These are phyloP conservation scores for Ophiostoma sp. DNA, from an alignment of 2,329 filamentous ascomycete genomes.

Conservation along the genomic window DNA sequence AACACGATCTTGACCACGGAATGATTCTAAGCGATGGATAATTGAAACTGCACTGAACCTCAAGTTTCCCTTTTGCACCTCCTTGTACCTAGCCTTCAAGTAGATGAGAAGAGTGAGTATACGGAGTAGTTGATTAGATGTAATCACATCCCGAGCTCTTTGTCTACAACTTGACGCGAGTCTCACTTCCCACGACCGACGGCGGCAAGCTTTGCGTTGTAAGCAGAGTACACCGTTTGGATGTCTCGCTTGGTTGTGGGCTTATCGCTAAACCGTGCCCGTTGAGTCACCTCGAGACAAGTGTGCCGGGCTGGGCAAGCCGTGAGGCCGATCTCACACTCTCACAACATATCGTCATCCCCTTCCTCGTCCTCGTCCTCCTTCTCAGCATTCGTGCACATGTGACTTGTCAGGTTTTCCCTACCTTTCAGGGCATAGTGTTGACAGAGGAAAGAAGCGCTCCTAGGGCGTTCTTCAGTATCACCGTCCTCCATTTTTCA, in stretches of 20 bases:
- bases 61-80: too few species aligned
- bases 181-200: not conserved
- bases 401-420: not conserved
- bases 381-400: not conserved
- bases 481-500: not conserved
- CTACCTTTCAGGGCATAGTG: not conserved
- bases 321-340: conserved; percentile 4
- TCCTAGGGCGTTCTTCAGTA: not conserved
- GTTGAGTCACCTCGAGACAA: conserved; percentile 10
- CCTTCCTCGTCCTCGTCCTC: too few species aligned
- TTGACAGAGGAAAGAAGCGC: not conserved
- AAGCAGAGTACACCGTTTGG: not conserved
- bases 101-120: too few species aligned
- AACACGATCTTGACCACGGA: too few species aligned
- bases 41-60: too few species aligned
- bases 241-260: not conserved
- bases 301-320: not conserved
- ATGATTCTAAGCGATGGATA: too few species aligned
- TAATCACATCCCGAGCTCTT: not conserved
- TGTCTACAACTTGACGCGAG: not conserved
- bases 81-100: too few species aligned
- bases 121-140: not conserved
- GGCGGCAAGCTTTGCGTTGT: not conserved
- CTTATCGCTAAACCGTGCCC: not conserved
- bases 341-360: too few species aligned